Conservation (phyloP, 768 basidiomycete genomes). For the Pleurotus tuber-regium region DNA sequence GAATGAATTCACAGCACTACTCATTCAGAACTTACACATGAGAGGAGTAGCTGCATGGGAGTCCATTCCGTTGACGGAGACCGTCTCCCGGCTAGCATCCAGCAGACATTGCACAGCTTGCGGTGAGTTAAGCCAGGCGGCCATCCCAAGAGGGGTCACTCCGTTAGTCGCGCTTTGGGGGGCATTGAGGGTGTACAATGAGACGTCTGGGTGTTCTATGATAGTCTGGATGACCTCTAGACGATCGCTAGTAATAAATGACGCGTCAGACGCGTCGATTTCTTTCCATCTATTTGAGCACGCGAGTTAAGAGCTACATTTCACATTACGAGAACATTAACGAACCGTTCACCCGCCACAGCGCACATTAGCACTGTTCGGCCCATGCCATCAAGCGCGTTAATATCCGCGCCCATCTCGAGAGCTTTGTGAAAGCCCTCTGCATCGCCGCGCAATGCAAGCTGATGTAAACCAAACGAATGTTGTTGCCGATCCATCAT, state of each 20-base stretch:
- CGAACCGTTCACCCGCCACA: conserved; percentile 71
- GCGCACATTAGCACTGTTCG: conserved; percentile 66
- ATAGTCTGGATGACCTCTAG: conserved; percentile 57
- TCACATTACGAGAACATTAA: conserved; percentile 14
- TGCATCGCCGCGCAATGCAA: conserved; percentile 56
- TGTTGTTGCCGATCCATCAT: conserved; percentile 24
- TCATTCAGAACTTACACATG: conserved; percentile 69
- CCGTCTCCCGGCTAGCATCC: conserved; percentile 55
- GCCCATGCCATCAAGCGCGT: conserved; percentile 58
- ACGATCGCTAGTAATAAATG: conserved; percentile 56
- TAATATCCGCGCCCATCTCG: conserved; percentile 62
- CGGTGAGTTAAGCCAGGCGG: conserved; percentile 72
- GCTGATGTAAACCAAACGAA: conserved; percentile 45
- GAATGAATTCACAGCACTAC: conserved; percentile 13
- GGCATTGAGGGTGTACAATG: conserved; percentile 72
- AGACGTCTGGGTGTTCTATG: conserved; percentile 53
- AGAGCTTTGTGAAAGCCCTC: conserved; percentile 52
- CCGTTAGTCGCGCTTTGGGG: conserved; percentile 68
- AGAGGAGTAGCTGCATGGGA: conserved; percentile 74
- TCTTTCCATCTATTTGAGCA: conserved; percentile 55
- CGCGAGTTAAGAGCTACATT: neutral
- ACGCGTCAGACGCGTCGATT: conserved; percentile 69
- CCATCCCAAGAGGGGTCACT: conserved; percentile 75
- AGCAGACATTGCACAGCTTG: conserved; percentile 62
- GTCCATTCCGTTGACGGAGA: conserved; percentile 75